Conservation (phyloP, 73 alveolate genomes). For the Loxodes magnus region DNA sequence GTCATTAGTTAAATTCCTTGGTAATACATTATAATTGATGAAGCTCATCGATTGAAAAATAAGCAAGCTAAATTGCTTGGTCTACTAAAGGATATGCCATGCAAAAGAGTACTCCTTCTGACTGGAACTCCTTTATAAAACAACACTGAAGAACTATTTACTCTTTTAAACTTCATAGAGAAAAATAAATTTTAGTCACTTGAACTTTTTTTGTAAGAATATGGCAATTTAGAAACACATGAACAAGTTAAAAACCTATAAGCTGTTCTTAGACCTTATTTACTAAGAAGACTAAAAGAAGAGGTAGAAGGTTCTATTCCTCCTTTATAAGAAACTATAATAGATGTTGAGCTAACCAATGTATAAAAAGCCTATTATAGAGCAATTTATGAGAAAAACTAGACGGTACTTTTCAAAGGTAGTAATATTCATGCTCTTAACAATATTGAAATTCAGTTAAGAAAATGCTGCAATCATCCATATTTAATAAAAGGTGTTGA, state of each 20-base stretch:
- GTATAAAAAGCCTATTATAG: conserved; percentile 83
- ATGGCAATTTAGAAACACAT: conserved; percentile 60
- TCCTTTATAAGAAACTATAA: conserved; percentile 86
- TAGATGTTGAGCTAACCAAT: conserved; percentile 64
- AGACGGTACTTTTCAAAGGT: conserved; percentile 48
- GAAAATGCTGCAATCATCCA: conserved; percentile 88
- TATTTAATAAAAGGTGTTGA: conserved; percentile 44
- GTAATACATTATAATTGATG: conserved; percentile 81
- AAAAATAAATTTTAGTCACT: conserved; percentile 54
- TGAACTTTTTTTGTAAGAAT: conserved; percentile 4
- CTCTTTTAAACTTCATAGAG: conserved; percentile 88
- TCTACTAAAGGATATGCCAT: conserved; percentile 55
- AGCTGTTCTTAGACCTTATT: conserved; percentile 54
- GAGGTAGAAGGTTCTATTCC: conserved; percentile 93
- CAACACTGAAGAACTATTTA: conserved; percentile 95
- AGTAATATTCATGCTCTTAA: conserved; percentile 50
- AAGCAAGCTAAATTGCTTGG: conserved; percentile 66
- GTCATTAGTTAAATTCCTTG: conserved; percentile 28
- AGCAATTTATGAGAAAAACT: conserved; percentile 79
- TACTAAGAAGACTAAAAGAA: conserved; percentile 88
- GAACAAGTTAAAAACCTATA: conserved; percentile 63
- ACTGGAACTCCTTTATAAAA: conserved; percentile 98
- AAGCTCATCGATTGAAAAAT: conserved; percentile 97
- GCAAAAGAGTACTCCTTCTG: conserved; percentile 78
- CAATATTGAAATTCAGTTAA: conserved; percentile 68